Base-by-base conservation (phyloP, 768 basidiomycete genomes). In the Hericium rajendrae region DNA sequence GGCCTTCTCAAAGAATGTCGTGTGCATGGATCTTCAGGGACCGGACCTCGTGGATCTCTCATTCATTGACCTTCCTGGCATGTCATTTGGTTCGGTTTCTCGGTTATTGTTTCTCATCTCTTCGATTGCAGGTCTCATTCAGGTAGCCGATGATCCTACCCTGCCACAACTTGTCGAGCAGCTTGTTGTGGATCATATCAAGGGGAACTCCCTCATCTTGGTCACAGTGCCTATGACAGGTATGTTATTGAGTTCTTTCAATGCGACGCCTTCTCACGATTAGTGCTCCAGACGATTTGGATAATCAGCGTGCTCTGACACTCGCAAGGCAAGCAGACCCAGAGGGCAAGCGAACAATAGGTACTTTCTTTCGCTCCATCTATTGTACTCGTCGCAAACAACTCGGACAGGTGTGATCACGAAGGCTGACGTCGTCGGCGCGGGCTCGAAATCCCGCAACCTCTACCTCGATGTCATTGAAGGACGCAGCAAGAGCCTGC, bases 181-280 rank as follows among this genome's bases (percentile, higher is more conserved):
- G 18, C 70, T 84, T 59, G 80, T 81, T 8, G 66, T 69, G n/a
- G 71, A 72, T 2, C 72, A 81, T 58, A 80, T 83, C 57, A 60
- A 67, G 43, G 77, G 76, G 9, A 80, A 81, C 54, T 77, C 74
- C 57, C 66, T 83, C 39, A 83, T 83, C 32, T 68, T 84, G 6
- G 73, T 82, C 1, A 74, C 79, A 2, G 64, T 81, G 5, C 78
- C 80, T 0, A 80, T 81, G 79, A 76, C 75, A 58, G 79, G 79
- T 79, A 52, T 20, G 67, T 62, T 38, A 32, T 6, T 46, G 0
- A 6, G n/a, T n/a, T n/a, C n/a, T n/a, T 28, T 46, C n/a, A 3
- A 18, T 41, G 13, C 20, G 28, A 5, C 40, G 4, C 32, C 4
- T 40, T 8, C 48, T 26, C 37, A 37, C 15, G 16, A 37, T 28